Evolutionary conservation across 805 yeast species (phyloP).

Genomic region (Clavispora asparagi): DNA sequence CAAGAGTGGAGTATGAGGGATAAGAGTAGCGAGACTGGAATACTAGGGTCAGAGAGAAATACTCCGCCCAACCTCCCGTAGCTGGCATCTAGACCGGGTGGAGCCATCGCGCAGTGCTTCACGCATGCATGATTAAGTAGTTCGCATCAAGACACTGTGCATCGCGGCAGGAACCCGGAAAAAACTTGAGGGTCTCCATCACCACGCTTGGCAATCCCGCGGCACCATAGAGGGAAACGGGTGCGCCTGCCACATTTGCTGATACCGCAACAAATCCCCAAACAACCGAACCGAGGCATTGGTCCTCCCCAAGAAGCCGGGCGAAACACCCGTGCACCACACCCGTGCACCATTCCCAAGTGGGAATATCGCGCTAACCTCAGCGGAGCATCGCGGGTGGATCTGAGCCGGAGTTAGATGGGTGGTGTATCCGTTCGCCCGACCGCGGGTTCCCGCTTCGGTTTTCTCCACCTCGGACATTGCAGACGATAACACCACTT

Average conservation of each 20-base stretch:
- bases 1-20: too few relatives aligned
- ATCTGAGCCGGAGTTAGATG: background rate
- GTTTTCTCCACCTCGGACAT: background rate
- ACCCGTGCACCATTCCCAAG: background rate
- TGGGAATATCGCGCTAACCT: background rate
- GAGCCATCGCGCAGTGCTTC: too few relatives aligned
- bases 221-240: too few relatives aligned
- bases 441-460: background rate
- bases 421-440: background rate
- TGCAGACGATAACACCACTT: background rate
- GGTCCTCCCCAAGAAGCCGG: too few relatives aligned
- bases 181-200: background rate
- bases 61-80: too few relatives aligned
- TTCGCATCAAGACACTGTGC: background rate
- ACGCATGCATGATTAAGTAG: background rate
- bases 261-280: too few relatives aligned
- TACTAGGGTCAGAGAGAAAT: too few relatives aligned
- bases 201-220: too few relatives aligned
- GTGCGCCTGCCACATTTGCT: too few relatives aligned
- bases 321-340: background rate
- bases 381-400: background rate
- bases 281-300: too few relatives aligned
- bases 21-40: too few relatives aligned
- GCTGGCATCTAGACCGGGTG: too few relatives aligned
- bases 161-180: background rate